Evolutionary conservation across 2,329 filamentous ascomycete genomes (phyloP).

Genomic region (Clonostachys solani): DNA sequence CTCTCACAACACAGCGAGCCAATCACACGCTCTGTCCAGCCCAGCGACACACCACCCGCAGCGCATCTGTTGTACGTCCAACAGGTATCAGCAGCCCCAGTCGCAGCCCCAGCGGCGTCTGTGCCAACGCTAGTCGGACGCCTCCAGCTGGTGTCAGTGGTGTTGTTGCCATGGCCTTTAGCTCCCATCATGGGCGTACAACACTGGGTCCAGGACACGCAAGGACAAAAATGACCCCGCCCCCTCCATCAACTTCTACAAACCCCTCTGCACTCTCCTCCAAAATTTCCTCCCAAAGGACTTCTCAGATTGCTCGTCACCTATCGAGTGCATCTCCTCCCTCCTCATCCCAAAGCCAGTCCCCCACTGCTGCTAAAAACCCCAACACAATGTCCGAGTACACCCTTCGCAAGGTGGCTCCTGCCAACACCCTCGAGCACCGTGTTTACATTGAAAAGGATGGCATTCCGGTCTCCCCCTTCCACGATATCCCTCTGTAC

Average conservation of each 20-base stretch:
- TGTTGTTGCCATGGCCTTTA: neutral
- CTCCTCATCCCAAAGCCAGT: conserved; percentile 5
- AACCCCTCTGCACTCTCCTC: conserved; percentile 14
- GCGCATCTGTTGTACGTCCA: no score
- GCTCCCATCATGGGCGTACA: neutral
- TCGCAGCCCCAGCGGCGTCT: neutral
- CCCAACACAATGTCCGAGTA: conserved; percentile 59
- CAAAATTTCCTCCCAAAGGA: conserved; percentile 45
- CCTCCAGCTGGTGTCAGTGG: neutral
- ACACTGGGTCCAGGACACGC: neutral
- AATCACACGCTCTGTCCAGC: neutral
- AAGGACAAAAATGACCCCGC: conserved; percentile 2
- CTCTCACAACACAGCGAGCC: neutral
- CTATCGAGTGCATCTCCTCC: conserved; percentile 30
- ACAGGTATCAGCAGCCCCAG: neutral
- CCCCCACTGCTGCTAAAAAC: conserved; percentile 2
- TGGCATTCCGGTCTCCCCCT: conserved; percentile 88
- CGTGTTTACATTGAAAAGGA: conserved; percentile 98
- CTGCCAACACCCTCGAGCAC: conserved; percentile 92
- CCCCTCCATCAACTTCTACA: conserved; percentile 11
- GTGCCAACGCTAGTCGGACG: neutral
- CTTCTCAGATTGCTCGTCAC: conserved; percentile 51
- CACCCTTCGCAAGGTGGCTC: conserved; percentile 79
- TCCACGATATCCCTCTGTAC: conserved; percentile 98
- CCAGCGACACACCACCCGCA: no score